A percentile compares a stretch with the other conserved stretches of the same genome.
phyloP scores from a whole-genome alignment of 768 basidiomycete species.

The Boletus reticuloceps region DNA sequence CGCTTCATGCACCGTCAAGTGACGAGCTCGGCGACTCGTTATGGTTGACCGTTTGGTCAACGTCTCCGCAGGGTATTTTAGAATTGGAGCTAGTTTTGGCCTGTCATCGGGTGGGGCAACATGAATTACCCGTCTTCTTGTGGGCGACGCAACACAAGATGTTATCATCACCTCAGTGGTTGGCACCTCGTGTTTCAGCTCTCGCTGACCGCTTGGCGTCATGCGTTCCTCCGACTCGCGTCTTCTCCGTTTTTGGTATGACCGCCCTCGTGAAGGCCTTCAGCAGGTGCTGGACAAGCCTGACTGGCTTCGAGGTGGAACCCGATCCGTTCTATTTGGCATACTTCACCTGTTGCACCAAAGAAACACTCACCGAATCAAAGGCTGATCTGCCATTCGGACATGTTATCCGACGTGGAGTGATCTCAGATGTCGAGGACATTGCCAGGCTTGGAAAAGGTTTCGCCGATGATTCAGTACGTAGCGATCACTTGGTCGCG shows the following conservation, averaged over 20 bases:
- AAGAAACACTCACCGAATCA: slow-evolving; percentile 33
- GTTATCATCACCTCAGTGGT: slow-evolving; percentile 25
- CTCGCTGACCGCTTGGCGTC: slow-evolving; percentile 37
- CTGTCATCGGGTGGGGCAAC: slow-evolving; percentile 43
- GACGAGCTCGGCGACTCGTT: slow-evolving; percentile 31
- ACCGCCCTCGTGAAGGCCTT: slow-evolving; percentile 42
- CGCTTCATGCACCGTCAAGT: slow-evolving; percentile 21
- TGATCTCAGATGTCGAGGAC: slow-evolving; percentile 34
- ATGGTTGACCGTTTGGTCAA: slow-evolving; percentile 52
- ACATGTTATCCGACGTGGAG: slow-evolving; percentile 40
- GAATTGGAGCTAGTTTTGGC: slow-evolving; percentile 45
- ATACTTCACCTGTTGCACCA: slow-evolving; percentile 43
- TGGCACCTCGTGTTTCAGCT: slow-evolving; percentile 34
- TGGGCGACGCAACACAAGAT: slow-evolving; percentile 38
- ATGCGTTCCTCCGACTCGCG: slow-evolving; percentile 41
- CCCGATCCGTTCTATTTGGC: slow-evolving; percentile 51
- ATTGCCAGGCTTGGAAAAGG: slow-evolving; percentile 47
- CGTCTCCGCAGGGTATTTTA: slow-evolving; percentile 26
- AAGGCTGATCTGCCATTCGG: slow-evolving; percentile 28
- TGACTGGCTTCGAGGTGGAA: slow-evolving; percentile 38
- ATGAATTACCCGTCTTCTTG: slow-evolving; percentile 53
- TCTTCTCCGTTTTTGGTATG: slow-evolving; percentile 52
- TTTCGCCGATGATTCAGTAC: slow-evolving; percentile 52
- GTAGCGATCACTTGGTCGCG: slow-evolving; percentile 15
- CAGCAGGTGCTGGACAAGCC: slow-evolving; percentile 40